These are phyloP conservation scores for Pestalotiopsis sp. DNA, from an alignment of 2,329 filamentous ascomycete genomes.

Conservation along the genomic window DNA sequence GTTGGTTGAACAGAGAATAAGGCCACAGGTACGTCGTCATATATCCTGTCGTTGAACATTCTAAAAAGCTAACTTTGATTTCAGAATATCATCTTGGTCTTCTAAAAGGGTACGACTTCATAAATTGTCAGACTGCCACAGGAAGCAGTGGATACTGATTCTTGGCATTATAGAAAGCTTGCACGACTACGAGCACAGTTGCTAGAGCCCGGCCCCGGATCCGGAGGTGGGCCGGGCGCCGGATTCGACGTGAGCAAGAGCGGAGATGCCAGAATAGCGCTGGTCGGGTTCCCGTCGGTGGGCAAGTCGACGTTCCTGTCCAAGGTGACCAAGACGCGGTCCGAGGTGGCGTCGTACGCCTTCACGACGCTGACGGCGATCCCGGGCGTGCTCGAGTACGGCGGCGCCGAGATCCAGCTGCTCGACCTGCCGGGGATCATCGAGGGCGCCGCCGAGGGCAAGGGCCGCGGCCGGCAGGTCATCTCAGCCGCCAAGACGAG, in stretches of 20 bases:
- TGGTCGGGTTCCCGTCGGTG: slow-evolving; percentile 98
- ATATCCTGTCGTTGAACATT: not conserved
- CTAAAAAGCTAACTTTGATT: slow-evolving; percentile 1
- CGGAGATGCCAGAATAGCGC: slow-evolving; percentile 92
- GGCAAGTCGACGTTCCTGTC: slow-evolving; percentile 99
- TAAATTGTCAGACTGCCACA: not conserved
- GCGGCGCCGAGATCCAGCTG: slow-evolving; percentile 96
- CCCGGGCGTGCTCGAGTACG: slow-evolving; percentile 95
- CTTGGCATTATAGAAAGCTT: slow-evolving; percentile 71
- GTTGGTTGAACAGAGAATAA: slow-evolving; percentile 78
- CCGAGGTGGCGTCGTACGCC: slow-evolving; percentile 91
- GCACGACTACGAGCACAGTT: slow-evolving; percentile 92
- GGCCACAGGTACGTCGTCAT: slow-evolving; percentile 72
- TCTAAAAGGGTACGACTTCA: slow-evolving; percentile 77
- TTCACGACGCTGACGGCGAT: slow-evolving; percentile 98
- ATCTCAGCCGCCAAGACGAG: slow-evolving; percentile 98
- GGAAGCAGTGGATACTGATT: slow-evolving; percentile 11
- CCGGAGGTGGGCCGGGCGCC: slow-evolving; percentile 74
- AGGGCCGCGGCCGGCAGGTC: slow-evolving; percentile 92
- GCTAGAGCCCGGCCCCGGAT: slow-evolving; percentile 82
- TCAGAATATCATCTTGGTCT: slow-evolving; percentile 97
- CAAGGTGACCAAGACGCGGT: slow-evolving; percentile 97
- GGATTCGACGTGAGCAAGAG: slow-evolving; percentile 96
- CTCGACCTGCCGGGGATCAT: slow-evolving; percentile 98
- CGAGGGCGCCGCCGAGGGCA: slow-evolving; percentile 93